Base-by-base conservation (phyloP, 441 rosid species). In the Erysimum pusillum region DNA sequence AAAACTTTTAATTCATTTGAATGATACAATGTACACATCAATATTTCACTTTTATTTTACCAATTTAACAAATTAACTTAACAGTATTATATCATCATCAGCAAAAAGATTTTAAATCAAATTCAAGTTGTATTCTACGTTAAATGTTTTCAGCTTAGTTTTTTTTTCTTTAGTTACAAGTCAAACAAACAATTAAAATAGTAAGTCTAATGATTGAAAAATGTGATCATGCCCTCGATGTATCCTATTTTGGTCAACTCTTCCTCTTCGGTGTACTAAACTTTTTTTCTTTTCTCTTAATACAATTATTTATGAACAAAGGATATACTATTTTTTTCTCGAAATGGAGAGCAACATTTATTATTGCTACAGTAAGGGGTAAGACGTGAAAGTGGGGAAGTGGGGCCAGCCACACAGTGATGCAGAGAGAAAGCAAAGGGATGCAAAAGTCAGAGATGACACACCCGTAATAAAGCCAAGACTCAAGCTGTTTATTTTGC, bases 311-410 rank as follows among this genome's bases (percentile, higher is more conserved):
- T 11, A 48, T n/a, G 9, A 46, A 7, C 48, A 15, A 34, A 17
- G 2, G 68, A 72, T 61, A 73, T 42, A 14, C 15, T 73, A 73
- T 41, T 73, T 17, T 17, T 31, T 52, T 63, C 58, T 41, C 36
- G 39, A 41, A 9, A 34, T 22, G 45, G 32, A 45, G 53, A 67
- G 53, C 11, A 4, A 39, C 56, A 61, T 28, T 28, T 28, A 17
- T 67, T 31, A 75, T 31, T 60, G 79, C 45, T 32, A 57, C 25
- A 8, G 12, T 32, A 32, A 14, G 22, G 62, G 13, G 7, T 48
- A 18, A 18, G 68, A 75, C 74, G 74, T 75, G 79, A 31, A 1
- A 6, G 39, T 34, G 74, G 79, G 79, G 44, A 1, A 6, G 39
- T 42, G 74, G 79, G 79, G 44, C 79, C 69, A 60, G 12, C 13